A percentile compares a stretch with the other conserved stretches of the same genome.
Evolutionary conservation across 73 alveolate species (phyloP).

Genomic region (Symbiodinium natans): DNA sequence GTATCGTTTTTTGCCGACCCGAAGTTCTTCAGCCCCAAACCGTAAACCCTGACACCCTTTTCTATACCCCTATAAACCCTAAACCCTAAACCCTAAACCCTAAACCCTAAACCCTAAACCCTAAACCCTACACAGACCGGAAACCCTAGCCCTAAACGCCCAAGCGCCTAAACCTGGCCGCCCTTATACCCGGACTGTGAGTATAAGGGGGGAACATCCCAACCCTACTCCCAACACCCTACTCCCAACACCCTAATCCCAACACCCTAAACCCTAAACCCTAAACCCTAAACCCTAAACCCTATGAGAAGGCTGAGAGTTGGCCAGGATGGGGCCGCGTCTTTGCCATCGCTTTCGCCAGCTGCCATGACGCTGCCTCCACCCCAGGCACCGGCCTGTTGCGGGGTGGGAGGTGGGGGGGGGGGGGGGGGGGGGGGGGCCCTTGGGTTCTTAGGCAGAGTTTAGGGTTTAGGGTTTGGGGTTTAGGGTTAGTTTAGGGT

Average conservation of each 20-base stretch:
- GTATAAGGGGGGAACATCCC: too few relatives aligned
- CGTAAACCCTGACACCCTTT: not conserved
- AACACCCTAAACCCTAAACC: not conserved
- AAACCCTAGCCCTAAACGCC: too few relatives aligned
- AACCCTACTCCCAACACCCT: too few relatives aligned
- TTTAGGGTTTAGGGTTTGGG: not conserved
- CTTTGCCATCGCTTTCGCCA: not conserved
- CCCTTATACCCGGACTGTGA: too few relatives aligned
- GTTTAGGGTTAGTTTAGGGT: too few relatives aligned
- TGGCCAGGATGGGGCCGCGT: not conserved
- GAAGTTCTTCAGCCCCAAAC: too few relatives aligned
- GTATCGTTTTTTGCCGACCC: too few relatives aligned
- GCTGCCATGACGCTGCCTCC: constrained; percentile 1
- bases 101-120: not conserved
- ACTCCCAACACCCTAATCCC: not conserved
- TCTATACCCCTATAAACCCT: not conserved
- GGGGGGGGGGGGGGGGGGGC: too few relatives aligned
- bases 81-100: not conserved
- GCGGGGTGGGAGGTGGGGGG: too few relatives aligned
- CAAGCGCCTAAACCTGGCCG: too few relatives aligned
- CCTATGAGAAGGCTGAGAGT: not conserved
- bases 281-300: not conserved
- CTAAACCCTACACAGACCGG: too few relatives aligned
- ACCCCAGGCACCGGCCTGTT: not conserved
- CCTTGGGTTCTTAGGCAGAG: too few relatives aligned